Percentiles rank a stretch among this genome's conserved stretches.
These are phyloP conservation scores for Amanita polypyramis DNA, from an alignment of 768 basidiomycete genomes.

Conservation along the genomic window DNA sequence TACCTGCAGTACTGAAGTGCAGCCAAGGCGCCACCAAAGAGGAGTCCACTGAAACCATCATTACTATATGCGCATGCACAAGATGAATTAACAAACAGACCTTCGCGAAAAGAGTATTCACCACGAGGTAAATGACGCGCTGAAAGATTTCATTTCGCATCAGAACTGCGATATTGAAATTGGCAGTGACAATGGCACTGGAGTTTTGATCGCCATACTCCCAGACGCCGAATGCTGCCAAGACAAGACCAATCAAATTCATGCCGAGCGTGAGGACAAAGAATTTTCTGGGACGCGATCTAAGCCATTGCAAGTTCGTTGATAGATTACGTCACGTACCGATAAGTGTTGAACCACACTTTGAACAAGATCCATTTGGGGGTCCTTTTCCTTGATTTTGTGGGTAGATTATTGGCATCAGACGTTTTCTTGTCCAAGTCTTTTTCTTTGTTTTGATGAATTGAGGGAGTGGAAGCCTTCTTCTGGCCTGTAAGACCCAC, in stretches of 20 bases:
- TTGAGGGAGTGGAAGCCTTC: conserved; percentile 10
- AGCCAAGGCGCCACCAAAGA: conserved; percentile 58
- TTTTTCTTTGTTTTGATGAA: neutral
- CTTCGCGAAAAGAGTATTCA: conserved; percentile 66
- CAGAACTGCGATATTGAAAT: conserved; percentile 60
- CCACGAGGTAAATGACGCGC: conserved; percentile 50
- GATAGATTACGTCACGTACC: conserved; percentile 26
- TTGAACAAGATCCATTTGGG: conserved; percentile 49
- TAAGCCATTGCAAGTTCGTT: neutral
- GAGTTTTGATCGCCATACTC: conserved; percentile 49
- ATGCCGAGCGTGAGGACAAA: conserved; percentile 51
- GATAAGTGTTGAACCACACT: conserved; percentile 67
- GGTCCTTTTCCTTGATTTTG: conserved; percentile 41
- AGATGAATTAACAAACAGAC: conserved; percentile 20
- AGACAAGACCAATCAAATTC: conserved; percentile 51
- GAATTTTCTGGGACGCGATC: conserved; percentile 40
- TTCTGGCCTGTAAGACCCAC: conserved; percentile 27
- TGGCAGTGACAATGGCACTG: conserved; percentile 61
- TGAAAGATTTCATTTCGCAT: conserved; percentile 76
- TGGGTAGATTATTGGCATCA: conserved; percentile 25
- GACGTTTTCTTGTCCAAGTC: conserved; percentile 8
- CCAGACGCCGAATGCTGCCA: conserved; percentile 57
- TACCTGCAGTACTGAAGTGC: conserved; percentile 65
- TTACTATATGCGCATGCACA: conserved; percentile 6
- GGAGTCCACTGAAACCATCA: conserved; percentile 49